Evolutionary conservation across 2,329 filamentous ascomycete species (phyloP), one percentile per base, ranked within the genome.

Genomic region (Aspergillus awamori): DNA sequence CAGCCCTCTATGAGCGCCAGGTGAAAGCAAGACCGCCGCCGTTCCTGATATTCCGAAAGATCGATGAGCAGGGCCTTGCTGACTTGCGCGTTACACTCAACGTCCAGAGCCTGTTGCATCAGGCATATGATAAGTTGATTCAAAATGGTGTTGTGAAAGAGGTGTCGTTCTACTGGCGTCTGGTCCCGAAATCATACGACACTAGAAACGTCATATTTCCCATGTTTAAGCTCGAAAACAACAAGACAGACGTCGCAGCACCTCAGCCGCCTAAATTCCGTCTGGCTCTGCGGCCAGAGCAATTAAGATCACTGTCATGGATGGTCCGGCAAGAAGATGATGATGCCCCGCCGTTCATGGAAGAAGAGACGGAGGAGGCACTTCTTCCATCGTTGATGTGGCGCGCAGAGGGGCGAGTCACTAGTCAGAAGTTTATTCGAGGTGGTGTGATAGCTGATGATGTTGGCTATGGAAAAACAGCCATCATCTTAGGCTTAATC

Each of bases 401-500:
- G 84, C 81, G 84, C 60, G 80, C 81, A 2, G 87, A 89, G 69
- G 86, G n/a, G 66, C 80, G 61, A 70, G 77, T 38, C 24, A 71
- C n/a, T 53, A 77, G 56, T 38, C 61, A 33, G 63, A 71, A 69
- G 38, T 58, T 63, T 10, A 64, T 87, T 43, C 81, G 80, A 17
- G 87, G 88, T 11, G 88, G 87, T 5, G 79, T 90, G 17, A 77
- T 89, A 36, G 87, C 87, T 2, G 86, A 89, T 67, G 80, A 85
- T 48, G 86, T 89, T 36, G 87, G 86, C 0, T 90, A 87, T 68
- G 88, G 88, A 0, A 90, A 91, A 67, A 90, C 88, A 0, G 82
- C 86, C 1, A 82, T 84, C 0, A 82, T 82, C 2, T 77, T 90
- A 11, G 86, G 80, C 0, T 72, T 89, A 8, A 81, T 89, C 30